phyloP scores from a whole-genome alignment of 768 basidiomycete genomes.

The Aureoboletus auriporus region DNA sequence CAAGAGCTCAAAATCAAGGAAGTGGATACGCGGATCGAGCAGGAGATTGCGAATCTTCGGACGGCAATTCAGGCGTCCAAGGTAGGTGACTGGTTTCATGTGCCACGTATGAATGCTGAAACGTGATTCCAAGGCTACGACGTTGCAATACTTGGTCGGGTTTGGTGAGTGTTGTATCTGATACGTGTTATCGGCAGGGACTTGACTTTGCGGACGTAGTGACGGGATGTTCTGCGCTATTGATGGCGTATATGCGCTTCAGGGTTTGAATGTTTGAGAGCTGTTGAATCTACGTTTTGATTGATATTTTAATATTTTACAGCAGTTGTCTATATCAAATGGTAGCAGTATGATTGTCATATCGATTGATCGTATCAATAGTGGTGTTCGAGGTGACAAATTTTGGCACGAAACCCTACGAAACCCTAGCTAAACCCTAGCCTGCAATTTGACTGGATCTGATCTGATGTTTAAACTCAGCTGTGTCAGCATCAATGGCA shows the following conservation, averaged over 20 bases:
- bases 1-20: slow-evolving; percentile 97
- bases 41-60: slow-evolving; percentile 84
- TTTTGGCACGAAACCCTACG: too few relatives aligned
- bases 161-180: slow-evolving; percentile 52
- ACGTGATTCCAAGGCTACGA: slow-evolving; percentile 55
- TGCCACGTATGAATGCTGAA: slow-evolving; percentile 2
- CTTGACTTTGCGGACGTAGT: slow-evolving; percentile 41
- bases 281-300: background rate
- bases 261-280: slow-evolving; percentile 34
- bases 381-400: too few relatives aligned
- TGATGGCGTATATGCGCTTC: slow-evolving; percentile 87
- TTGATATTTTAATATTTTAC: too few relatives aligned
- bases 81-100: slow-evolving; percentile 34
- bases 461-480: too few relatives aligned
- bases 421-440: too few relatives aligned
- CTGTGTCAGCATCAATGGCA: too few relatives aligned
- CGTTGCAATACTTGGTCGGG: slow-evolving; percentile 82
- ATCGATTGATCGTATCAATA: slow-evolving; percentile 20
- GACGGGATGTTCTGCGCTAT: slow-evolving; percentile 78
- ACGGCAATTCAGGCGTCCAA: slow-evolving; percentile 85
- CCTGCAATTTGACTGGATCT: too few relatives aligned
- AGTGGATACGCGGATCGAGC: slow-evolving; percentile 95
- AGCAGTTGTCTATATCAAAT: background rate
- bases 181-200: background rate
- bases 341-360: background rate